A percentile compares a stretch with the other conserved stretches of the same genome.
These are phyloP conservation scores for Colletotrichum higginsianum DNA, from an alignment of 2,329 filamentous ascomycete genomes.

Conservation along the genomic window DNA sequence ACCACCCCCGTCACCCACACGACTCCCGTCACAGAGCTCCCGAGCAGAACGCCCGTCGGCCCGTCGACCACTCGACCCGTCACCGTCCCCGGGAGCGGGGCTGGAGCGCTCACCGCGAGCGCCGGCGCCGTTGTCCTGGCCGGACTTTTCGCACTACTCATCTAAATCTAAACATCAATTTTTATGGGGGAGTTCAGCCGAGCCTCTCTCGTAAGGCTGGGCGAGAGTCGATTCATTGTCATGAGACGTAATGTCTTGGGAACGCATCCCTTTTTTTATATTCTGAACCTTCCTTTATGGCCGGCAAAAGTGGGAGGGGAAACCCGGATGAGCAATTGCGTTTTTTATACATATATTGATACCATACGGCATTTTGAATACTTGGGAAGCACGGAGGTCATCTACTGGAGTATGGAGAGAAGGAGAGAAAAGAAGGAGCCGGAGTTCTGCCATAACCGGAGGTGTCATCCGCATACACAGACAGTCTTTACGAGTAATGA, in stretches of 20 bases:
- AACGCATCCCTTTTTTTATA: neutral
- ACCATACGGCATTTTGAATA: slow-evolving; percentile 27
- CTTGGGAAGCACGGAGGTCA: neutral
- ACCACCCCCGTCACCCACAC: slow-evolving; percentile 14
- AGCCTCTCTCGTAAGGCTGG: neutral
- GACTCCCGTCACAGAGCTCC: slow-evolving; percentile 11
- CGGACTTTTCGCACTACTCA: slow-evolving; percentile 54
- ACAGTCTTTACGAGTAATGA: slow-evolving; percentile 36
- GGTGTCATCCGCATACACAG: neutral
- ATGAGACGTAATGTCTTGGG: neutral
- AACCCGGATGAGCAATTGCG: neutral
- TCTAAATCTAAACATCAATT: slow-evolving; percentile 14
- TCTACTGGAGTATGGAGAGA: neutral
- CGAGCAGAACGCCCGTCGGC: slow-evolving; percentile 19
- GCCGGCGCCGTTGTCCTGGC: slow-evolving; percentile 56
- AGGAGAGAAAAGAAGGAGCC: slow-evolving; percentile 9
- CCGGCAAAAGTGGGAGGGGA: slow-evolving; percentile 26
- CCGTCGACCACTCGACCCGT: slow-evolving; percentile 30
- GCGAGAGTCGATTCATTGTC: neutral
- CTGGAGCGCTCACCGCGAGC: slow-evolving; percentile 53
- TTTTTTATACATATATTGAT: slow-evolving; percentile 6
- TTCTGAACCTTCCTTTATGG: slow-evolving; percentile 39
- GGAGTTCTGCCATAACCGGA: slow-evolving; percentile 28
- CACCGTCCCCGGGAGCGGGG: slow-evolving; percentile 55
- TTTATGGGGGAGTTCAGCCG: neutral